These are phyloP conservation scores for Mangifera indica DNA, from an alignment of 345 rosid genomes.

Conservation along the genomic window DNA sequence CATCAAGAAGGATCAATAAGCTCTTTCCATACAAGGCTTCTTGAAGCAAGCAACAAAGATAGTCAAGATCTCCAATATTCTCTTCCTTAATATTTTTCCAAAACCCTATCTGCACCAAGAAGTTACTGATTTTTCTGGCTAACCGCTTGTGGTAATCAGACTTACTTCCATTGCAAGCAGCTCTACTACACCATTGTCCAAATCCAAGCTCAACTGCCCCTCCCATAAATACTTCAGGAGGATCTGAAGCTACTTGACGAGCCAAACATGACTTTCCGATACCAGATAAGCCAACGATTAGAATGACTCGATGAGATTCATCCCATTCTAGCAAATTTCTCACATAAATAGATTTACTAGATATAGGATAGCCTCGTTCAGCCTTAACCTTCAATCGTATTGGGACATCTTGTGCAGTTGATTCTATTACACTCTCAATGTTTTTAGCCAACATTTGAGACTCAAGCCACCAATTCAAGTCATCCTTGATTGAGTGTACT, in stretches of 20 bases:
- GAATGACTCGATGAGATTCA: slow-evolving; percentile 24
- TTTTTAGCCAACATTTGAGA: slow-evolving; percentile 32
- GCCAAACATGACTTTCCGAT: slow-evolving; percentile 40
- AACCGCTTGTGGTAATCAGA: slow-evolving; percentile 31
- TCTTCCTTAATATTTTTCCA: slow-evolving; percentile 31
- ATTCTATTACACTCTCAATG: slow-evolving; percentile 29
- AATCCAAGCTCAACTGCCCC: slow-evolving; percentile 37
- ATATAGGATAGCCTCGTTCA: slow-evolving; percentile 31
- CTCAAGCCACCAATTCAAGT: slow-evolving; percentile 39
- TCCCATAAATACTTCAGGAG: slow-evolving; percentile 23
- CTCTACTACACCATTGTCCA: slow-evolving; percentile 36
- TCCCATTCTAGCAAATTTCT: slow-evolving; percentile 25
- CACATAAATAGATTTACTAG: slow-evolving; percentile 26
- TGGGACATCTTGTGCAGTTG: slow-evolving; percentile 24
- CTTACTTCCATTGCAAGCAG: slow-evolving; percentile 33
- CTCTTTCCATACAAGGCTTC: slow-evolving; percentile 36
- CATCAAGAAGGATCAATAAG: slow-evolving; percentile 33
- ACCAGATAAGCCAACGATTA: slow-evolving; percentile 35
- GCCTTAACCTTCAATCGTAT: slow-evolving; percentile 23
- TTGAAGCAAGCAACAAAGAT: slow-evolving; percentile 36
- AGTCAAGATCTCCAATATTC: slow-evolving; percentile 31
- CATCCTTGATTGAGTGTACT: slow-evolving; percentile 25
- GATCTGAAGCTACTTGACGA: slow-evolving; percentile 36
- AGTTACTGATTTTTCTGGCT: slow-evolving; percentile 31
- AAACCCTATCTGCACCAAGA: slow-evolving; percentile 32